Evolutionary conservation across 2,329 filamentous ascomycete species (phyloP).

Genomic region (Sporothrix pseudoabietina): DNA sequence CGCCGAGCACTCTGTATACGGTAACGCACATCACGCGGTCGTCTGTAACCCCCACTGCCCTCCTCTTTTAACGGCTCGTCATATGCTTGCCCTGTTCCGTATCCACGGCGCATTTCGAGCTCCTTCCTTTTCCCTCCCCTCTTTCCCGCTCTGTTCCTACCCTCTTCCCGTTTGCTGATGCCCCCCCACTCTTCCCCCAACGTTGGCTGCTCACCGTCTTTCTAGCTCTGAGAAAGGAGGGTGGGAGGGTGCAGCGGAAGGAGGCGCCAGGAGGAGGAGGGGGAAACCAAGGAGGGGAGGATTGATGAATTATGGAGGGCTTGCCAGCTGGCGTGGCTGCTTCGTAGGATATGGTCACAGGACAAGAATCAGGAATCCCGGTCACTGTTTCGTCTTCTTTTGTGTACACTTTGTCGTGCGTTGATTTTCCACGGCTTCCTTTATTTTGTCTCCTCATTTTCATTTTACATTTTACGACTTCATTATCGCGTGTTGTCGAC

Average conservation of each 20-base stretch:
- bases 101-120: not conserved
- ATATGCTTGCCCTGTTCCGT: not conserved
- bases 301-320: not conserved
- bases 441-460: not conserved
- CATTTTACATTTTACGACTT: not conserved
- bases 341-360: constrained; percentile 2
- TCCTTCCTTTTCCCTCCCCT: not conserved
- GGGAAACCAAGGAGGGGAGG: not conserved
- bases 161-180: constrained; percentile 2
- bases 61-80: not conserved
- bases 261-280: constrained; percentile 6
- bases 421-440: not conserved
- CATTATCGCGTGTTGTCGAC: constrained; percentile 6
- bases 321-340: constrained; percentile 19
- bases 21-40: not conserved
- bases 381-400: not conserved
- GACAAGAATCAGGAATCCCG: not conserved
- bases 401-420: not conserved
- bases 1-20: not conserved
- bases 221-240: not conserved
- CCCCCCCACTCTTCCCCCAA: not conserved
- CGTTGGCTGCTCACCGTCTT: constrained; percentile 26
- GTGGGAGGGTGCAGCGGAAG: constrained; percentile 14
- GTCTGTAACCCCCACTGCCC: not conserved
- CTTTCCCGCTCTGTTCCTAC: not conserved